Base-by-base conservation (phyloP, 2,329 filamentous ascomycete genomes). In the Talaromyces sp. region DNA sequence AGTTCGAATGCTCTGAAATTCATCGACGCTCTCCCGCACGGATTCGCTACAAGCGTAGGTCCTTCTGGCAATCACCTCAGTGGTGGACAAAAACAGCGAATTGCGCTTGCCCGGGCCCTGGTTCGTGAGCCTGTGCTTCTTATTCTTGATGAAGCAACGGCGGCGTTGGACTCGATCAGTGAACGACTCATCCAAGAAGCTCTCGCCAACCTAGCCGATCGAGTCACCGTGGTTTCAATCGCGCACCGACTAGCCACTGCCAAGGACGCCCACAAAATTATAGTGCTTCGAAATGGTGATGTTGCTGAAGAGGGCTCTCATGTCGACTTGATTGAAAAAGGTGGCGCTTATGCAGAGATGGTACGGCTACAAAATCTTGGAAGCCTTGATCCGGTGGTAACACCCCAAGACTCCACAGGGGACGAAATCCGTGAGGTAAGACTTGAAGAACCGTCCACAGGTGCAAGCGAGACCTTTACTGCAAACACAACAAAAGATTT, bases 221-320 rank as follows among this genome's bases (percentile, higher is more conserved):
- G 93, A 27, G 86, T 93, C 59, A 98, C 95, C 0, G 98, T 95
- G 2, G 96, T 98, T 68, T 91, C 92, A 8, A 98, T 99, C 74
- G 95, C 95, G 49, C 95, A 99, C 78, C 88, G 93, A 67, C 82
- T 99, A 7, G 96, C 92, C 0, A 99, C 95, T 6, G 96, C 98
- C 78, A 92, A 88, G 75, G 88, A 92, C 65, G 93, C 93, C 0
- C 90, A 98, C 75, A 97, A 96, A 70, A 99, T 99, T 67, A 90
- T 98, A 13, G 93, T 97, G 65, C 93, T 99, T 88, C 84, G 87
- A 4, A 78, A 87, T 63, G 95, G 95, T 11, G 79, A 82, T 15
- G 96, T 98, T 62, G 82, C 96, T 15, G 95, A 99, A 75, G 92
- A 97, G 74, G 95, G 95, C 55, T 93, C 85, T 0, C 95, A 98